Base-by-base conservation (phyloP, 257 asterid species). In the Solanum paucissectum region DNA sequence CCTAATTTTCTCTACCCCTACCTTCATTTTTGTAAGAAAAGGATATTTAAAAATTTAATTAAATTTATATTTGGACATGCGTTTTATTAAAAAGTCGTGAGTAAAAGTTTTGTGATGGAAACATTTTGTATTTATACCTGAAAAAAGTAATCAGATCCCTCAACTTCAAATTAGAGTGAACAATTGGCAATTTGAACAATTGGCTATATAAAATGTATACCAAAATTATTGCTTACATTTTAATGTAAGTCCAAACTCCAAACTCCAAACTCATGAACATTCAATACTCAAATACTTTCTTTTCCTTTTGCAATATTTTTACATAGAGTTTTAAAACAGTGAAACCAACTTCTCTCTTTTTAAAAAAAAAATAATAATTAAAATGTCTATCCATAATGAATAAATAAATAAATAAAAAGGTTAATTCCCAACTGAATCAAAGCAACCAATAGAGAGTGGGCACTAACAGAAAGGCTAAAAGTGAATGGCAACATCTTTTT, bases 401-500 rank as follows among this genome's bases (percentile, higher is more conserved):
- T 34, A 9, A 38, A 77, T 42, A 42, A 42, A 42, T 42, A 44
- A 27, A 27, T 25, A 55, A 81, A 77, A 81, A 46, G 42, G 68
- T 7, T 13, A 79, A 27, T 64, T 60, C 66, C 60, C 81, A 81
- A 73, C 82, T 77, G 90, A 87, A 87, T 90, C 89, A 21, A 49
- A 64, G 84, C 68, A 86, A 86, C 93, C 91, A 89, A 88, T 92
- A 20, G 88, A 87, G 85, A 72, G 83, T 74, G 46, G 88, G 94
- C 94, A 92, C 95, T 91, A 92, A 23, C 64, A 82, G 33, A 90
- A 89, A 88, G 89, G 68, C 87, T 62, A 77, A 92, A 79, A 87
- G 90, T 37, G 90, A 86, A 87, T 82, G 72, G 87, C 84, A 76
- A 90, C 83, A 87, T 89, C 84, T 86, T 23, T 83, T 88, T 87